Percentiles rank a stretch among this genome's conserved stretches.
These are phyloP conservation scores for Yarrowia phangngaensis DNA, from an alignment of 805 yeast species.

Conservation along the genomic window DNA sequence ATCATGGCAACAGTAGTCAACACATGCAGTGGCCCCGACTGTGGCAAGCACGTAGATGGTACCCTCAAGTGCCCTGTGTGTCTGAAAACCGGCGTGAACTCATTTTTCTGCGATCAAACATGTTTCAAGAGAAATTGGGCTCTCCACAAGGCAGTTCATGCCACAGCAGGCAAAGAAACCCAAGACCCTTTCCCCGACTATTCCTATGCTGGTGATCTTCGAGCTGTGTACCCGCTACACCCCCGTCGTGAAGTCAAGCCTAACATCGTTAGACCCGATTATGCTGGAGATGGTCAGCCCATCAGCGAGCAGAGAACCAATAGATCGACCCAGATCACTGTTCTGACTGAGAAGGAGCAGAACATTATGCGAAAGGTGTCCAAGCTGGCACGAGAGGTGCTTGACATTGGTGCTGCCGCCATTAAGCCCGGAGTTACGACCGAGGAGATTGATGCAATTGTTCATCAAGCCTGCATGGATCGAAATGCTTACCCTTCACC, in stretches of 20 bases:
- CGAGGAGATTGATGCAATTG: constrained; percentile 81
- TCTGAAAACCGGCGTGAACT: constrained; percentile 60
- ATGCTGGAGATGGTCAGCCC: constrained; percentile 78
- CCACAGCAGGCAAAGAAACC: constrained; percentile 46
- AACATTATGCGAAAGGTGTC: constrained; percentile 73
- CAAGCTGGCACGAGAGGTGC: constrained; percentile 74
- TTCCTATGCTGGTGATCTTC: constrained; percentile 66
- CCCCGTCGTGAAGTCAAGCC: constrained; percentile 70
- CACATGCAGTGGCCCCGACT: constrained; percentile 70
- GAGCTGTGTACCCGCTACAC: constrained; percentile 78
- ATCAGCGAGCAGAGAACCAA: constrained; percentile 69
- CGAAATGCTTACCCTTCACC: constrained; percentile 94
- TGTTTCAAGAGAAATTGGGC: constrained; percentile 66
- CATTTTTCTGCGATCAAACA: constrained; percentile 73
- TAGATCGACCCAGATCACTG: constrained; percentile 60
- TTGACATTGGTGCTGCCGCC: constrained; percentile 82
- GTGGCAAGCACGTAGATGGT: constrained; percentile 69
- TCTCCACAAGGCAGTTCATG: constrained; percentile 70
- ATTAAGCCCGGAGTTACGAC: constrained; percentile 87
- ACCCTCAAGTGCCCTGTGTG: constrained; percentile 92
- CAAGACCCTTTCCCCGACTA: constrained; percentile 87
- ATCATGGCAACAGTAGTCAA: constrained; percentile 28
- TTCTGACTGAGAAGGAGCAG: constrained; percentile 63
- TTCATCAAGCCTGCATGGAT: constrained; percentile 83
- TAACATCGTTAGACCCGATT: constrained; percentile 72